Conservation (phyloP, 331 rosid genomes). For the Malus hybrid region DNA sequence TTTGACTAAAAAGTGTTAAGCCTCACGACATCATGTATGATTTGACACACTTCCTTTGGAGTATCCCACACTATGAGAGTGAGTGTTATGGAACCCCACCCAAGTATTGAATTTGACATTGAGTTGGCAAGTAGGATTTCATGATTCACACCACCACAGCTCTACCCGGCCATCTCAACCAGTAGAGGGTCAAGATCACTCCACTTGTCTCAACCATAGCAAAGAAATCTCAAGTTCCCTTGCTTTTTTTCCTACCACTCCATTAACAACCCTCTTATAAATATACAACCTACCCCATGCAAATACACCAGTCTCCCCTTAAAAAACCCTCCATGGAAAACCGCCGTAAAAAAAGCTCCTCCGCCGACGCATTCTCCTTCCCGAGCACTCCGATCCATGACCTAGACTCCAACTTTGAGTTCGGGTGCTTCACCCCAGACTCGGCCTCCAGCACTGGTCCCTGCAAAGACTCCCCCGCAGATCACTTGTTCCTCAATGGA, state of each 20-base stretch:
- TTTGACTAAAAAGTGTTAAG: constrained; percentile 17
- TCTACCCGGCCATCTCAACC: not conserved
- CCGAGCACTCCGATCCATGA: constrained; percentile 48
- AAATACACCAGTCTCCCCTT: not conserved
- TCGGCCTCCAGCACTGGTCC: constrained; percentile 51
- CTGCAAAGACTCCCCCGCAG: constrained; percentile 65
- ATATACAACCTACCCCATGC: constrained; percentile 19
- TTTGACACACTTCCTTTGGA: not conserved
- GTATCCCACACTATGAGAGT: constrained; percentile 12
- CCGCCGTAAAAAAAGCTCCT: constrained; percentile 22
- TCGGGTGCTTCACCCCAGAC: constrained; percentile 59
- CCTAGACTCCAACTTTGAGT: constrained; percentile 59
- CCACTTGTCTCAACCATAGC: constrained; percentile 16
- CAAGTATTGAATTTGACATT: not conserved
- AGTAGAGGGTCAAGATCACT: constrained; percentile 11
- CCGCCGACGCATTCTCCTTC: constrained; percentile 62
- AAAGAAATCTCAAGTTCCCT: not conserved
- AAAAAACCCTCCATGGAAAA: constrained; percentile 19
- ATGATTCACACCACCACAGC: constrained; percentile 30
- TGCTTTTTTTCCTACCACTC: not conserved
- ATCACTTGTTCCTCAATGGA: constrained; percentile 80
- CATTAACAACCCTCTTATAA: not conserved
- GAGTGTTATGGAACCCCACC: constrained; percentile 18
- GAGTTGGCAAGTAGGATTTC: constrained; percentile 28
- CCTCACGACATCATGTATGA: not conserved